Evolutionary conservation across 306 rosid species (phyloP).

Genomic region (Cotoneaster glaucophyllus): DNA sequence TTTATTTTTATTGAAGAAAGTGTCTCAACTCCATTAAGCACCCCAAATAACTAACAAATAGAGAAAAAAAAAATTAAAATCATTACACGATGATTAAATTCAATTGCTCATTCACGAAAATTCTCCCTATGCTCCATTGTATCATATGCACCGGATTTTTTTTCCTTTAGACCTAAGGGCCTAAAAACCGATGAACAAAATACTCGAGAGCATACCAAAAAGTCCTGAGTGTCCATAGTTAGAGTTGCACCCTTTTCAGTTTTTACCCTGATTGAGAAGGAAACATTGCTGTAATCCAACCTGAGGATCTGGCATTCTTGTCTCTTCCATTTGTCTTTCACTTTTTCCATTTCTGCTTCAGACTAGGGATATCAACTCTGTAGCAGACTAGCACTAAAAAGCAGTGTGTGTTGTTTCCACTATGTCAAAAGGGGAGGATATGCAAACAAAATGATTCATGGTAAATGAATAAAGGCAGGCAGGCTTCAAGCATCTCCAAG

Average conservation of each 20-base stretch:
- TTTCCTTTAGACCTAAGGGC: no score
- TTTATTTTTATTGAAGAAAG: no score
- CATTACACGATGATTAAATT: no score
- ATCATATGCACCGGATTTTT: no score
- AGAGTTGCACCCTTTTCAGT: neutral
- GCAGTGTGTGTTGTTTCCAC: neutral
- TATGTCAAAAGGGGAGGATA: neutral
- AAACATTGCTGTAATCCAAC: neutral
- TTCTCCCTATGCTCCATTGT: no score
- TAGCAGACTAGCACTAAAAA: neutral
- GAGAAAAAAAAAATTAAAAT: no score
- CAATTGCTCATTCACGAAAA: no score
- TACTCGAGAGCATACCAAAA: no score
- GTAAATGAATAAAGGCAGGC: neutral
- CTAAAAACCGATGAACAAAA: no score
- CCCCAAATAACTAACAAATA: no score
- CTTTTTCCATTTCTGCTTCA: neutral
- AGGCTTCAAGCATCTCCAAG: neutral
- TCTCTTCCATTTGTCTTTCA: conserved; percentile 12
- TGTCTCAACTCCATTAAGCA: no score
- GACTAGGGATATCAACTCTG: neutral
- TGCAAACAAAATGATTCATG: conserved; percentile 9
- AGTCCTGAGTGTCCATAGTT: no score
- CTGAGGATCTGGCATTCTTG: conserved; percentile 1
- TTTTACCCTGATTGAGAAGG: neutral